Percentiles rank a stretch among this genome's conserved stretches.
phyloP scores from a whole-genome alignment of 352 stramenopile species.

The Pythium phragmitis region DNA sequence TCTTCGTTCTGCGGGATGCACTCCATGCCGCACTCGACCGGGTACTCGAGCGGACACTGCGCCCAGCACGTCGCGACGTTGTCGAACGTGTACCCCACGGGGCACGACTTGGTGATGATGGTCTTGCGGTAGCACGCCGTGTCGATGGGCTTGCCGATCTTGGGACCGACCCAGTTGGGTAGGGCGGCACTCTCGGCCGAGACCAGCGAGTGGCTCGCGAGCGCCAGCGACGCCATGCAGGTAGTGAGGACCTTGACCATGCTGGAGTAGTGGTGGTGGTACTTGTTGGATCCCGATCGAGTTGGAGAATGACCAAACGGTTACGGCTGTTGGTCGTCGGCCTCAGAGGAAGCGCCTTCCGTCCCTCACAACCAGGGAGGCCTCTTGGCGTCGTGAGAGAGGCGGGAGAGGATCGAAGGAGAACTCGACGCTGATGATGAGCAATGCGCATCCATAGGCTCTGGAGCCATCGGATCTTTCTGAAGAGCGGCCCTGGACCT shows the following conservation, averaged over 20 bases:
- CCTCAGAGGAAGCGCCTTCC: no score
- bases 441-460: no score
- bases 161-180: constrained; percentile 38
- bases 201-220: constrained; percentile 15
- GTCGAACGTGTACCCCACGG: constrained; percentile 46
- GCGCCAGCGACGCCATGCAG: constrained; percentile 8
- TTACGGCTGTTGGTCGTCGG: background rate
- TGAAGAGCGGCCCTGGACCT: no score
- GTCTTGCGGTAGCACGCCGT: constrained; percentile 56
- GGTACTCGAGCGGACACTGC: constrained; percentile 71
- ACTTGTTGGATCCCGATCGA: background rate
- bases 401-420: no score
- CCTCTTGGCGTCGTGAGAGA: no score
- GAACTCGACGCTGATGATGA: no score
- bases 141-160: constrained; percentile 30
- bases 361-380: no score
- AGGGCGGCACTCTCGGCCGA: constrained; percentile 11
- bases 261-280: background rate
- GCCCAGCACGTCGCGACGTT: constrained; percentile 59
- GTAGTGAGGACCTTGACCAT: constrained; percentile 20
- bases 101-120: constrained; percentile 34
- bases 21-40: constrained; percentile 65
- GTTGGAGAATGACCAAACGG: constrained; percentile 6
- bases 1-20: constrained; percentile 71
- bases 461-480: no score